A percentile compares a stretch with the other conserved stretches of the same genome.
phyloP scores from a whole-genome alignment of 768 basidiomycete genomes.

The Serendipita sp. region DNA sequence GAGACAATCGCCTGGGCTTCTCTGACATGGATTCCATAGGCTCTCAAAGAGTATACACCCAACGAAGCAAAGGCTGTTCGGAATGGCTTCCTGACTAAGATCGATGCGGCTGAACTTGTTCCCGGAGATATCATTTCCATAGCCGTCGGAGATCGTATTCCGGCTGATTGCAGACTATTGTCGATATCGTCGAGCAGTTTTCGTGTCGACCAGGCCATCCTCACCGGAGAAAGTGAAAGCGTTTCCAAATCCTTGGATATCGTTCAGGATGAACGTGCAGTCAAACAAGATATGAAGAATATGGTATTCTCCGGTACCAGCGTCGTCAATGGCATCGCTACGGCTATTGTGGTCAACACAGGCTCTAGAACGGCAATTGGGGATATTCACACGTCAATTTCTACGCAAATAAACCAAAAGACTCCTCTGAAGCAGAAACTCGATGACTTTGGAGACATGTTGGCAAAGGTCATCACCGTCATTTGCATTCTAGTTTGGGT shows the following conservation, averaged over 20 bases:
- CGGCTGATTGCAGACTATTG: slow-evolving; percentile 83
- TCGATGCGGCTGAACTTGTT: slow-evolving; percentile 80
- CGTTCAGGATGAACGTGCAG: slow-evolving; percentile 60
- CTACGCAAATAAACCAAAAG: slow-evolving; percentile 84
- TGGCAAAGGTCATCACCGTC: slow-evolving; percentile 94
- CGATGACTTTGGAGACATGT: slow-evolving; percentile 94
- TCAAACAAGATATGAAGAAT: slow-evolving; percentile 97
- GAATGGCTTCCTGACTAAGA: slow-evolving; percentile 44
- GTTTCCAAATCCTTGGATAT: slow-evolving; percentile 63
- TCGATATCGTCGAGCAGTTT: slow-evolving; percentile 87
- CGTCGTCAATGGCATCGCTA: slow-evolving; percentile 82
- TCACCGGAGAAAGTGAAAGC: slow-evolving; percentile 85
- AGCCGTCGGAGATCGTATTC: slow-evolving; percentile 87
- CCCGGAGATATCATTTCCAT: slow-evolving; percentile 88
- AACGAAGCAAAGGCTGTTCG: slow-evolving; percentile 89
- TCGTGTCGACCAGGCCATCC: slow-evolving; percentile 87
- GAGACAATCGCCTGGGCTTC: background rate
- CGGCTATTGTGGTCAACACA: slow-evolving; percentile 75
- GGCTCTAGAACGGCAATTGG: slow-evolving; percentile 85
- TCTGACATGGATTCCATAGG: slow-evolving; percentile 30
- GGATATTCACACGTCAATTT: slow-evolving; percentile 93
- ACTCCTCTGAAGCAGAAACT: slow-evolving; percentile 94
- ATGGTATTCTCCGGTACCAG: slow-evolving; percentile 94
- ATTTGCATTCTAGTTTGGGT: slow-evolving; percentile 97
- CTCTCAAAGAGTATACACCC: slow-evolving; percentile 90